These are phyloP conservation scores for Stenocarpella maydis DNA, from an alignment of 2,329 filamentous ascomycete species.

Conservation along the genomic window DNA sequence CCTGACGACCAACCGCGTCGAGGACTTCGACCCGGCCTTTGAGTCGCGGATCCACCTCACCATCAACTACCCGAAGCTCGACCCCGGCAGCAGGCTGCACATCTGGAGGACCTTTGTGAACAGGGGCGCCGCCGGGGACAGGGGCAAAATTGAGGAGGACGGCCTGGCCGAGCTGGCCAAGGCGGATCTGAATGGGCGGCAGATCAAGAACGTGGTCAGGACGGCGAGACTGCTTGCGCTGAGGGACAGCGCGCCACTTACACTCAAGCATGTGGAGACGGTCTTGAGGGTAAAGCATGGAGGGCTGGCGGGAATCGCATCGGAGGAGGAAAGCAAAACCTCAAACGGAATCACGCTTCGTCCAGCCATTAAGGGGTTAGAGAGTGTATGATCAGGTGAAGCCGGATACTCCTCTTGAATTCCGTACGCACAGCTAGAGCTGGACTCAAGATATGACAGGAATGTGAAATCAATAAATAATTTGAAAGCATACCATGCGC, in stretches of 20 bases:
- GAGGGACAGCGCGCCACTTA: background rate
- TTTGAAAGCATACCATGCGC: no score
- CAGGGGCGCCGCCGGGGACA: no score
- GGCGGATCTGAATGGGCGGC: conserved; percentile 39
- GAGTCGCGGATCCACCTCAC: conserved; percentile 47
- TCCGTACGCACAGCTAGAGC: no score
- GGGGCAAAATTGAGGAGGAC: no score
- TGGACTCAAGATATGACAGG: no score
- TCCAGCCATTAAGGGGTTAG: no score
- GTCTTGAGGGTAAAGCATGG: background rate
- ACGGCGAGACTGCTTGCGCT: conserved; percentile 32
- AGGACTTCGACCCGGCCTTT: conserved; percentile 47
- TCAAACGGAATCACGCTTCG: no score
- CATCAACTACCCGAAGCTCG: conserved; percentile 45
- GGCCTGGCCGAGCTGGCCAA: conserved; percentile 33
- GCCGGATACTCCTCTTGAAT: no score
- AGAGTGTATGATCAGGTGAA: no score
- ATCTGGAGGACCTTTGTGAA: conserved; percentile 46
- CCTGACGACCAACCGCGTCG: conserved; percentile 48
- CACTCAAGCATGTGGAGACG: background rate
- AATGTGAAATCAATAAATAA: no score
- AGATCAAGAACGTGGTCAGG: conserved; percentile 42
- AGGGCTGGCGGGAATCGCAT: no score
- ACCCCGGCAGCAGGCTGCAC: conserved; percentile 39
- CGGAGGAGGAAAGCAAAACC: no score